These are phyloP conservation scores for Solanum chmielewskii DNA, from an alignment of 257 asterid genomes.

Conservation along the genomic window DNA sequence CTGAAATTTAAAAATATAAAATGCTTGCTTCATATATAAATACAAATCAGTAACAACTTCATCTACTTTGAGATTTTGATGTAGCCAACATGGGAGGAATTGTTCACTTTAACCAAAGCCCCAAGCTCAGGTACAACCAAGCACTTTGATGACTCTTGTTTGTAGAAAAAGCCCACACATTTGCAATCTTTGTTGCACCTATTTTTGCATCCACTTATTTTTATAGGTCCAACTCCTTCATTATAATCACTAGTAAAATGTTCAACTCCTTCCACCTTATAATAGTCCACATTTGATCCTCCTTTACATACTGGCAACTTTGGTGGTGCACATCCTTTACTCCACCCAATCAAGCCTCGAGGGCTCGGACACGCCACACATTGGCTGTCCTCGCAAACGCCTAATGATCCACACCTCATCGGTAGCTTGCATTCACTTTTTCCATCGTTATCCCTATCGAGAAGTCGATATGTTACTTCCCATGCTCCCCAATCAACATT, in stretches of 20 bases:
- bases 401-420: slow-evolving; percentile 30
- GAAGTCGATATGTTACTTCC: slow-evolving; percentile 15
- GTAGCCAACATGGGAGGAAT: slow-evolving; percentile 16
- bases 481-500: slow-evolving; percentile 31
- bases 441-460: neutral
- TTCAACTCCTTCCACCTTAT: slow-evolving; percentile 18
- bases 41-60: neutral
- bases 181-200: slow-evolving; percentile 14
- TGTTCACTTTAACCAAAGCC: slow-evolving; percentile 8
- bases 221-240: slow-evolving; percentile 25
- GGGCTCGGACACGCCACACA: slow-evolving; percentile 40
- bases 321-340: slow-evolving; percentile 23
- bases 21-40: neutral
- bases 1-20: neutral
- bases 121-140: neutral
- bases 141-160: neutral
- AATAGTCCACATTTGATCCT: slow-evolving; percentile 11
- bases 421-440: slow-evolving; percentile 17
- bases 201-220: slow-evolving; percentile 16
- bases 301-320: slow-evolving; percentile 18
- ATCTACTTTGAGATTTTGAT: slow-evolving; percentile 21
- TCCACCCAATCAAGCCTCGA: slow-evolving; percentile 31
- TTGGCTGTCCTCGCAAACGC: slow-evolving; percentile 24
- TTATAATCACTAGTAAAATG: slow-evolving; percentile 20
- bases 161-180: slow-evolving; percentile 22